Percentiles rank a stretch among this genome's conserved stretches.
phyloP scores from a whole-genome alignment of 495 filamentous ascomycete genomes.

The Neurospora sp. region DNA sequence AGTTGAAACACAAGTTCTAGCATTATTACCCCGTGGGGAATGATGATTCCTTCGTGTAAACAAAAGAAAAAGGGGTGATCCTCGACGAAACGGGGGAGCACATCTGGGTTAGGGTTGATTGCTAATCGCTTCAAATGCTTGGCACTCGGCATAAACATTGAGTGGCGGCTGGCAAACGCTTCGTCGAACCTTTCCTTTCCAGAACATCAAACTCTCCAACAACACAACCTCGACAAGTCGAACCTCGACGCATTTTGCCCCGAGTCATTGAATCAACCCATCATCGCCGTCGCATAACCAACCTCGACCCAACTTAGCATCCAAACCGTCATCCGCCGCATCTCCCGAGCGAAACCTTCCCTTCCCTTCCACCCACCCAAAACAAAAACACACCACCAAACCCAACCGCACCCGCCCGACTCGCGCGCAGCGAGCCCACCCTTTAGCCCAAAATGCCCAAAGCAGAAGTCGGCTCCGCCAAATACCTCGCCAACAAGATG shows the following conservation, averaged over 20 bases:
- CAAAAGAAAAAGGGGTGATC: background rate
- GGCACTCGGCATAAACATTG: background rate
- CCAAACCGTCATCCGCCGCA: background rate
- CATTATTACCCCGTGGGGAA: background rate
- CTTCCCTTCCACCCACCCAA: background rate
- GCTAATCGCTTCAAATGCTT: background rate
- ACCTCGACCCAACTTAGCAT: background rate
- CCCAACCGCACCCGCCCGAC: constrained; percentile 8
- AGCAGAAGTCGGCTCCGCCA: constrained; percentile 82
- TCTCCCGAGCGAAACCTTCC: background rate
- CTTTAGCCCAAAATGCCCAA: constrained; percentile 61
- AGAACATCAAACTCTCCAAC: background rate
- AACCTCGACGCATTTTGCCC: background rate
- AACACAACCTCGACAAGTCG: background rate
- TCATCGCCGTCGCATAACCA: background rate
- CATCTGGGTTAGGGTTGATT: background rate
- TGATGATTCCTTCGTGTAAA: background rate
- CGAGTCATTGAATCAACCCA: background rate
- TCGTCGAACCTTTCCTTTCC: background rate
- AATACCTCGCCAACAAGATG: constrained; percentile 79
- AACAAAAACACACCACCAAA: background rate
- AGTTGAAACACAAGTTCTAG: background rate
- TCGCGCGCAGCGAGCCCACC: constrained; percentile 15
- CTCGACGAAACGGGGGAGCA: background rate
- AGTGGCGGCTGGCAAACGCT: background rate